Conservation (phyloP, 169 alveolate species). For the Plasmodium gonderi region DNA sequence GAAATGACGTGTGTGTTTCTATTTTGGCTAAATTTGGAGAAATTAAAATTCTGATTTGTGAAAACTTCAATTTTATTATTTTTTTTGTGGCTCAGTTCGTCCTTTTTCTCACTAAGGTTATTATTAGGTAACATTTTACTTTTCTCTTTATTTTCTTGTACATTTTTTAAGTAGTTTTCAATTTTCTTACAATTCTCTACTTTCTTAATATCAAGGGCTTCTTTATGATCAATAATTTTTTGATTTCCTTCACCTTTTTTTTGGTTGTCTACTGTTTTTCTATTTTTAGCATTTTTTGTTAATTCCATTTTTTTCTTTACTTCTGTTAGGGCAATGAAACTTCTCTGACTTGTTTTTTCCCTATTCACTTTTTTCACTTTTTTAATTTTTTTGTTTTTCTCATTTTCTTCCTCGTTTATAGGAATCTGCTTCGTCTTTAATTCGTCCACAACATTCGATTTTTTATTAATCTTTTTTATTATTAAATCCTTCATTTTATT, state of each 20-base stretch:
- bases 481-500: not conserved
- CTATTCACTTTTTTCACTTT: conserved; percentile 10
- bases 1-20: not conserved
- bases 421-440: not conserved
- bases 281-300: not conserved
- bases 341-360: not conserved
- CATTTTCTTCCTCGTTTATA: conserved; percentile 7
- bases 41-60: not conserved
- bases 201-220: not conserved
- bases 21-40: not conserved
- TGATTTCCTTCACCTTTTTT: not conserved
- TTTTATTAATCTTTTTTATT: not conserved
- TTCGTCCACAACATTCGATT: not conserved
- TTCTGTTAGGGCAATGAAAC: not conserved
- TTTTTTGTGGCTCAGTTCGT: not conserved
- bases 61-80: not conserved
- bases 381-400: conserved; percentile 3
- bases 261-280: not conserved
- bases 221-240: no score
- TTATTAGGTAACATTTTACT: no score
- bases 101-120: not conserved
- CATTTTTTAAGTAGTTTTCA: not conserved
- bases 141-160: conserved; percentile 1
- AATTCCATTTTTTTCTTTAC: conserved; percentile 17
- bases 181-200: not conserved